phyloP scores from a whole-genome alignment of 768 basidiomycete species.

The Amanita fuliginea region DNA sequence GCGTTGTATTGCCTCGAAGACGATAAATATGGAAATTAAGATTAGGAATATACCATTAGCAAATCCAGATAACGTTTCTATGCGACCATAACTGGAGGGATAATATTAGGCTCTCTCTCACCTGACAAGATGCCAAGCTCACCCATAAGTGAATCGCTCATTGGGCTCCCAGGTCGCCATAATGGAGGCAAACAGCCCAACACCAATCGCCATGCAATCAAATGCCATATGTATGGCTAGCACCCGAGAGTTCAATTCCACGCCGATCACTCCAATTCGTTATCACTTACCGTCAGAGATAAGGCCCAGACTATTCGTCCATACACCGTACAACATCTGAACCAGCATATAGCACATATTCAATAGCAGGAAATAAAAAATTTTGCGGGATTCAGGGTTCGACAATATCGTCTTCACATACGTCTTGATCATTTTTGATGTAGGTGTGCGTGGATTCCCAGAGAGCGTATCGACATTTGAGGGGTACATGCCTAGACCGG shows the following conservation, averaged over 20 bases:
- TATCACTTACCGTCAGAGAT: conserved; percentile 79
- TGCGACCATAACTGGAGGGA: conserved; percentile 69
- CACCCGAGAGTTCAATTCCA: conserved; percentile 4
- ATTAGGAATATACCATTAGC: conserved; percentile 94
- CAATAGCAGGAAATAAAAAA: conserved; percentile 92
- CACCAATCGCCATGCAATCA: conserved; percentile 94
- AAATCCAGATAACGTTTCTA: conserved; percentile 96
- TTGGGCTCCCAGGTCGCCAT: conserved; percentile 99
- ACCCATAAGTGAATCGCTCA: conserved; percentile 93
- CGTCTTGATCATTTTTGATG: conserved; percentile 43
- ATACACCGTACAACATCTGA: conserved; percentile 94
- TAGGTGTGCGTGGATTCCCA: conserved; percentile 36
- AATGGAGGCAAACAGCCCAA: conserved; percentile 91
- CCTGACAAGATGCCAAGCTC: conserved; percentile 13
- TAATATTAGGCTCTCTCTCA: not conserved
- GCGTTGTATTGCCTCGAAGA: conserved; percentile 94
- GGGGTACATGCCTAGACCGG: conserved; percentile 40
- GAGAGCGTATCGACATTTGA: conserved; percentile 30
- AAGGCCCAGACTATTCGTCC: conserved; percentile 93
- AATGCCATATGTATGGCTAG: conserved; percentile 99
- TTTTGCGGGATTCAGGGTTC: conserved; percentile 87
- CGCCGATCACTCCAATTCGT: not conserved
- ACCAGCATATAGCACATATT: conserved; percentile 96
- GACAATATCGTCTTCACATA: conserved; percentile 88
- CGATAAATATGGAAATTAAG: conserved; percentile 93